Evolutionary conservation across 2,329 filamentous ascomycete genomes (phyloP), one percentile per base, ranked within the genome.

Genomic region (Malbranchea zuffiana): DNA sequence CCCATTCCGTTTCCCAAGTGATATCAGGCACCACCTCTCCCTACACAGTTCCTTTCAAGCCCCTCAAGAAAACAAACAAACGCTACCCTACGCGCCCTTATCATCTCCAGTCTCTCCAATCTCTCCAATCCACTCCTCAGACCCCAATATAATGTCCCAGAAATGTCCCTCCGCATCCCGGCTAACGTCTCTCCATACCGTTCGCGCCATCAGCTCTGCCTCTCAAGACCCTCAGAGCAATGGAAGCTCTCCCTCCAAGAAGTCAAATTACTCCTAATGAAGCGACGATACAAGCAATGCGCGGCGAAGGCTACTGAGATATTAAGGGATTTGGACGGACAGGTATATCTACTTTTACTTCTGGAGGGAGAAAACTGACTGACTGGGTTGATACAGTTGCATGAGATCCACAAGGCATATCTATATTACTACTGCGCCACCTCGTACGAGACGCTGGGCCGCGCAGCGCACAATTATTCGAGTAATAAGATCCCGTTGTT

Each of bases 391-490:
- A 5, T n/a, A 30, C 33, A 63, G 60, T 44, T 56, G 15, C 46
- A 61, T 39, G 48, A 52, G 5, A 44, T 61, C 19, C 45, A 58
- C 39, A 52, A 50, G 16, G 53, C 54, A 4, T 68, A 61, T 45
- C 54, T 69, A 25, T 55, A 57, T 40, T 67, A 69, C 48, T 69
- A 69, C 49, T 54, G 56, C 6, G 68, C 60, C 3, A 51, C 65
- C 6, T 63, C 57, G 17, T 62, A 66, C 41, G 67, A 70, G 40
- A 56, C 57, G 3, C 54, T 69, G n/a, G 67, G 63, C 3, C 57
- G 61, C 6, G 46, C 55, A 19, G 62, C 67, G 34, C 66, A 69
- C 37, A 53, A 62, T n/a, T 60, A 61, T 44, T 69, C 67, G 2
- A 48, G 47, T 15, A 59, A 59, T 25, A 70, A 68, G 45, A 20